Base-by-base conservation (phyloP, 1,139 yeast species). In the Pichia sp. region DNA sequence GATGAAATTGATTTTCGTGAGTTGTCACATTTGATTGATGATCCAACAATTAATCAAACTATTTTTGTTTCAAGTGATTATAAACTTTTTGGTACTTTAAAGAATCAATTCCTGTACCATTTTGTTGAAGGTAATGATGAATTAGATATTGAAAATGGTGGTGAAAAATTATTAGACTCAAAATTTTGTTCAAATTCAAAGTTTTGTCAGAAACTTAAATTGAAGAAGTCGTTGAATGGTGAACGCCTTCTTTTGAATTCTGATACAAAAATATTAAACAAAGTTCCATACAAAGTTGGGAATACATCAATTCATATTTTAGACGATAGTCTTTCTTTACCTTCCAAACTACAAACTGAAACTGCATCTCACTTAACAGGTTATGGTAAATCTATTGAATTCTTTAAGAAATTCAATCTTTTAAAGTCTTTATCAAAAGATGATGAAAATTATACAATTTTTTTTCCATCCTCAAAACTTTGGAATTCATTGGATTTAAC, bases 391-490 rank as follows among this genome's bases (percentile, higher is more conserved):
- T 75, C 85, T 0, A 62, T 82, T 48, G 63, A 69, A 9, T 76
- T 81, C 51, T 60, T 84, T 47, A 74, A 77, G 25, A 76, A 80
- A 28, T 66, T 79, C n/a, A 72, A 70, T 9, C 59, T 82, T 39
- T 61, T 78, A 29, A 72, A 74, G 49, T 70, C 80, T 30, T 53
- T 55, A 42, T 45, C 54, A 2, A 63, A 61, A 27, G 53, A 48
- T 19, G 59, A 59, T 14, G 33, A 45, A 25, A 95, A 96, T 0
- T 88, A 87, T 70, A 81, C 97, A 0, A 70, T 85, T 0, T 80
- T 93, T 50, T 69, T 91, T 42, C 99, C 98, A 0, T 84, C 93
- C 56, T 83, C 87, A 29, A 69, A 73, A 30, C 80, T 95, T 0
- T 91, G 97, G 97, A 75, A 76, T 22, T 67, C 71, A 5, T 72